A percentile compares a stretch with the other conserved stretches of the same genome.
Conservation (phyloP, 139 green algal species). For the Coelastrella sp. region DNA sequence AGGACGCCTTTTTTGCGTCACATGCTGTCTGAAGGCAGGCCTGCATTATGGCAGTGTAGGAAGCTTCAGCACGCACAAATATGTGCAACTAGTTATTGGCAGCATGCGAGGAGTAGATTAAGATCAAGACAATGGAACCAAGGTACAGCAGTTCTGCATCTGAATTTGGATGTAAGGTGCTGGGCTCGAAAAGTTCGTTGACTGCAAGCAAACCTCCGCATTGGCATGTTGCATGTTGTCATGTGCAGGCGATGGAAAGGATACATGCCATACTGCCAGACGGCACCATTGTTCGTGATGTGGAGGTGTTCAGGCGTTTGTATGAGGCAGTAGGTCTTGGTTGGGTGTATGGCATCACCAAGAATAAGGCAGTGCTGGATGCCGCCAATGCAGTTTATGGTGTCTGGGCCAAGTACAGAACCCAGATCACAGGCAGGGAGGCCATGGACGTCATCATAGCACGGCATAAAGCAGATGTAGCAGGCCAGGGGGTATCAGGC, state of each 20-base stretch:
- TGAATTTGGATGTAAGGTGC: too few relatives aligned
- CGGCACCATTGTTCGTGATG: slow-evolving; percentile 79
- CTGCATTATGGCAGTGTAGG: neutral
- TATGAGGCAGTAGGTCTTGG: slow-evolving; percentile 94
- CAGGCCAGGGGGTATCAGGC: neutral
- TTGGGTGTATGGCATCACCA: slow-evolving; percentile 93
- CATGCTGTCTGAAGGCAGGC: neutral
- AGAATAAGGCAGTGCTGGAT: neutral
- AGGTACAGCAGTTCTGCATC: too few relatives aligned
- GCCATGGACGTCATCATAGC: slow-evolving; percentile 57
- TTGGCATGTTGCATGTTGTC: too few relatives aligned
- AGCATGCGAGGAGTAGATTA: too few relatives aligned
- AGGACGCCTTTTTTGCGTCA: neutral
- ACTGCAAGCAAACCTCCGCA: too few relatives aligned
- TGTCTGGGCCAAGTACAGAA: slow-evolving; percentile 84
- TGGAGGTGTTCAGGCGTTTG: slow-evolving; percentile 84
- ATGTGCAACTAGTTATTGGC: too few relatives aligned
- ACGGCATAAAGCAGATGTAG: slow-evolving; percentile 25
- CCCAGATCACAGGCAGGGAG: slow-evolving; percentile 63
- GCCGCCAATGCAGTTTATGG: slow-evolving; percentile 81
- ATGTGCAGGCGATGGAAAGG: slow-evolving; percentile 73
- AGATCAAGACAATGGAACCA: too few relatives aligned
- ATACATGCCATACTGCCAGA: slow-evolving; percentile 93
- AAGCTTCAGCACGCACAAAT: too few relatives aligned
- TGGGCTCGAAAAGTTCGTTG: too few relatives aligned